Percentiles rank a stretch among this genome's conserved stretches.
Conservation (phyloP, 1,139 yeast genomes). For the Schizosaccharomyces versatilis region DNA sequence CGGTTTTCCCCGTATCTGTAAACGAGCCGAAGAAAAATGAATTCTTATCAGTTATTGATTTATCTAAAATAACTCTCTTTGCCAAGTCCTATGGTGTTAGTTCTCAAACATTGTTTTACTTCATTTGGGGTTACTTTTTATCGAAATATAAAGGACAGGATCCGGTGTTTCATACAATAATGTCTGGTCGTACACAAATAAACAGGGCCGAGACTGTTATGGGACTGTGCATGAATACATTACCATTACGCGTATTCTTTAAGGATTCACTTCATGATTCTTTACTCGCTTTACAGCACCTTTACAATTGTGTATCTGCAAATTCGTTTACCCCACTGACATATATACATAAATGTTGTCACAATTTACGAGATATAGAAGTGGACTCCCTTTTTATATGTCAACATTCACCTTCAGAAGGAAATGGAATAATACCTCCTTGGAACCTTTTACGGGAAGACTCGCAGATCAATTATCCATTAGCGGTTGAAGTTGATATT, state of each 20-base stretch:
- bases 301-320: slow-evolving; percentile 4
- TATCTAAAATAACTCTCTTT: neutral
- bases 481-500: slow-evolving; percentile 13
- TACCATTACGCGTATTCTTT: slow-evolving; percentile 10
- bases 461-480: slow-evolving; percentile 11
- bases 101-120: slow-evolving; percentile 12
- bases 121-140: slow-evolving; percentile 12
- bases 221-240: slow-evolving; percentile 14
- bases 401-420: slow-evolving; percentile 8
- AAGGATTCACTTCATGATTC: slow-evolving; percentile 1
- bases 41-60: neutral
- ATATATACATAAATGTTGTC: slow-evolving; percentile 4
- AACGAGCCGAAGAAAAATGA: neutral
- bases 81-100: slow-evolving; percentile 9
- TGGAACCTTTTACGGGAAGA: slow-evolving; percentile 9
- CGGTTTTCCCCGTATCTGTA: neutral
- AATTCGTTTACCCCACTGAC: slow-evolving; percentile 10
- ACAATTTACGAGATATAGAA: slow-evolving; percentile 6
- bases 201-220: slow-evolving; percentile 11
- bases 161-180: slow-evolving; percentile 13
- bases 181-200: slow-evolving; percentile 11
- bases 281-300: slow-evolving; percentile 5
- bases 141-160: slow-evolving; percentile 1
- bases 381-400: slow-evolving; percentile 14
- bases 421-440: neutral